Evolutionary conservation across 305 asterid genomes (phyloP).

Genomic region (Fraxinus latifolia): DNA sequence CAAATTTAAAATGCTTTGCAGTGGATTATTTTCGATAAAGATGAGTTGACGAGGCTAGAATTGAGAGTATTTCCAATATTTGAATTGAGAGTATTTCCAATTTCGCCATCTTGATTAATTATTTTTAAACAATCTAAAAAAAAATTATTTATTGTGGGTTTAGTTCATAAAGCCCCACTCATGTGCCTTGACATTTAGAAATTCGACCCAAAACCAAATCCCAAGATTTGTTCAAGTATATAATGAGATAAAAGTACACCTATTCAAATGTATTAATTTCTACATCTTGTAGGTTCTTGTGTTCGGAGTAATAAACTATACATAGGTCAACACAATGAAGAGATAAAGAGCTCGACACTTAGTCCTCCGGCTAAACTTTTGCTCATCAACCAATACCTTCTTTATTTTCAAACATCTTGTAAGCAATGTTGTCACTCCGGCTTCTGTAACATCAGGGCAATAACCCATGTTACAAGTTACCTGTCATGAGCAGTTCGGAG

Average conservation of each 20-base stretch:
- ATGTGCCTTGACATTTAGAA: background rate
- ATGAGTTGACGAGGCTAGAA: background rate
- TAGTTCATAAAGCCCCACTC: background rate
- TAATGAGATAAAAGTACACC: background rate
- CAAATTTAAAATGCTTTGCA: no score
- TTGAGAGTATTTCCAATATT: background rate
- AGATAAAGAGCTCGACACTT: background rate
- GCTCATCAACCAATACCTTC: background rate
- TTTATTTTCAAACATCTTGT: no score
- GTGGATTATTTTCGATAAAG: no score
- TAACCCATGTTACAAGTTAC: background rate
- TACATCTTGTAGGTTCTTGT: background rate
- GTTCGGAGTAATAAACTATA: background rate
- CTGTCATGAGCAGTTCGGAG: background rate
- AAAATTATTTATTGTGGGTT: no score
- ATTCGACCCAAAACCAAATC: background rate
- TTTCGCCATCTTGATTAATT: no score
- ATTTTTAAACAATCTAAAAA: background rate
- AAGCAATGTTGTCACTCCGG: background rate
- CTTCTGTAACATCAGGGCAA: background rate
- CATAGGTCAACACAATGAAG: background rate
- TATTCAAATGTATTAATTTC: background rate
- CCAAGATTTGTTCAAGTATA: background rate
- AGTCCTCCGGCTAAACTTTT: background rate
- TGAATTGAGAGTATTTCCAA: background rate